Percentiles rank a stretch among this genome's conserved stretches.
These are phyloP conservation scores for Crassisporium funariophilum DNA, from an alignment of 768 basidiomycete genomes.

Conservation along the genomic window DNA sequence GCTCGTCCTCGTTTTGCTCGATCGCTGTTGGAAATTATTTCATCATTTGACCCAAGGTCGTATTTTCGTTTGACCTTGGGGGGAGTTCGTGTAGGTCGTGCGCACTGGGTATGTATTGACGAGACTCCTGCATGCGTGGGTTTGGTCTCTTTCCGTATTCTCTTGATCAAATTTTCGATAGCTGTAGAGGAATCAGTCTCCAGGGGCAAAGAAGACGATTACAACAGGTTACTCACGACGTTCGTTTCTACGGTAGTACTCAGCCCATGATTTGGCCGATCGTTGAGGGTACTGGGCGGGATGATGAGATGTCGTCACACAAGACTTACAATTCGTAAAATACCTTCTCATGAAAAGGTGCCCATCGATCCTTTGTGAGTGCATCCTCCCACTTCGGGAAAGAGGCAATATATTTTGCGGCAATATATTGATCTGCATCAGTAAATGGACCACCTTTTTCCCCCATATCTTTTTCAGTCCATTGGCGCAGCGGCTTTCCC, in stretches of 20 bases:
- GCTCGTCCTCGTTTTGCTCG: slow-evolving; percentile 12
- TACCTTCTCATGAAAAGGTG: slow-evolving; percentile 53
- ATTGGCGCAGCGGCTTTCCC: slow-evolving; percentile 35
- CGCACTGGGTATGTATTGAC: slow-evolving; percentile 28
- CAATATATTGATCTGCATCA: slow-evolving; percentile 61
- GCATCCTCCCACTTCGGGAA: slow-evolving; percentile 46
- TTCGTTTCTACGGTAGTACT: slow-evolving; percentile 58
- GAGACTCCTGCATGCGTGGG: slow-evolving; percentile 4
- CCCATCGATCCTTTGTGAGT: slow-evolving; percentile 53
- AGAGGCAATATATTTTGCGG: slow-evolving; percentile 60
- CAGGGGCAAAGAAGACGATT: background rate
- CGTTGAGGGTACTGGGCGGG: slow-evolving; percentile 54
- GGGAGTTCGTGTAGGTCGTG: slow-evolving; percentile 30
- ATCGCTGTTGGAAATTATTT: slow-evolving; percentile 27
- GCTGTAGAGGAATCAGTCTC: slow-evolving; percentile 23
- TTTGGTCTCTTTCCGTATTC: slow-evolving; percentile 32
- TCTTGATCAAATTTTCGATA: slow-evolving; percentile 39
- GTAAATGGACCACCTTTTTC: slow-evolving; percentile 49
- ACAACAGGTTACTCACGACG: slow-evolving; percentile 34
- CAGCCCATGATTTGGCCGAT: slow-evolving; percentile 59
- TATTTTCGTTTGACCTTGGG: slow-evolving; percentile 38
- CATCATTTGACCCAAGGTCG: slow-evolving; percentile 28
- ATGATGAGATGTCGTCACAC: background rate
- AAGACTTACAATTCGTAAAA: slow-evolving; percentile 17
- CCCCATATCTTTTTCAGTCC: slow-evolving; percentile 56